Evolutionary conservation across 1,284 basidiomycete genomes (phyloP).

Genomic region (Sporisorium scitamineum): DNA sequence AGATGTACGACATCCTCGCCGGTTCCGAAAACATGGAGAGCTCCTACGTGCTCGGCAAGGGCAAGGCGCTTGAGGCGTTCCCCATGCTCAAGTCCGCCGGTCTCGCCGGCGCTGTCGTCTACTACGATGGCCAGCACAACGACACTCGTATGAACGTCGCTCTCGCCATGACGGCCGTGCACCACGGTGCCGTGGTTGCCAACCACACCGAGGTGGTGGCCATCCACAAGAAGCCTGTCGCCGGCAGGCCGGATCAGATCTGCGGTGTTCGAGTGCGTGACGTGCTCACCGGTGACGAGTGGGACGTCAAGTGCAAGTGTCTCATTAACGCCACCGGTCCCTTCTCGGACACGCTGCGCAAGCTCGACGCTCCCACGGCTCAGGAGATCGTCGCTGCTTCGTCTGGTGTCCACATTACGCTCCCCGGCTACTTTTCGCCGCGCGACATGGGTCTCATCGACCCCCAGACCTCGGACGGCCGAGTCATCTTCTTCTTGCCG

Average conservation of each 20-base stretch:
- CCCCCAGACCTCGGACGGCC: conserved; percentile 92
- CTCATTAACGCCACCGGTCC: conserved; percentile 97
- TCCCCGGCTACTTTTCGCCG: conserved; percentile 96
- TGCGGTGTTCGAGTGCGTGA: conserved; percentile 84
- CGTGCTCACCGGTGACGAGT: conserved; percentile 84
- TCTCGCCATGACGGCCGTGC: conserved; percentile 86
- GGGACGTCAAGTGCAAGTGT: conserved; percentile 86
- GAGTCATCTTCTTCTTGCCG: conserved; percentile 98
- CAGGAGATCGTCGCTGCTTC: conserved; percentile 91
- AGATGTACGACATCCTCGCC: conserved; percentile 94
- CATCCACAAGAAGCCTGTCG: conserved; percentile 76
- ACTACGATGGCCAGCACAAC: conserved; percentile 98
- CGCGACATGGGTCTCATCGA: conserved; percentile 95
- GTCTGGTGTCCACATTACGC: conserved; percentile 93
- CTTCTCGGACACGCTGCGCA: conserved; percentile 87
- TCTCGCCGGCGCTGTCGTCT: conserved; percentile 92
- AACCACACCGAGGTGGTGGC: conserved; percentile 90
- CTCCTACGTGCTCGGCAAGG: conserved; percentile 88
- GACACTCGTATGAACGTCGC: conserved; percentile 98
- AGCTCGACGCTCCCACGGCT: conserved; percentile 84
- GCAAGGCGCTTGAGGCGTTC: conserved; percentile 92
- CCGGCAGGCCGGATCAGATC: conserved; percentile 75
- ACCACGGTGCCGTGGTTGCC: conserved; percentile 86
- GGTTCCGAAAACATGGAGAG: conserved; percentile 97
- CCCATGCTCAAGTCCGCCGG: conserved; percentile 96